Conservation (phyloP, 306 rosid species). For the Prunus padus region DNA sequence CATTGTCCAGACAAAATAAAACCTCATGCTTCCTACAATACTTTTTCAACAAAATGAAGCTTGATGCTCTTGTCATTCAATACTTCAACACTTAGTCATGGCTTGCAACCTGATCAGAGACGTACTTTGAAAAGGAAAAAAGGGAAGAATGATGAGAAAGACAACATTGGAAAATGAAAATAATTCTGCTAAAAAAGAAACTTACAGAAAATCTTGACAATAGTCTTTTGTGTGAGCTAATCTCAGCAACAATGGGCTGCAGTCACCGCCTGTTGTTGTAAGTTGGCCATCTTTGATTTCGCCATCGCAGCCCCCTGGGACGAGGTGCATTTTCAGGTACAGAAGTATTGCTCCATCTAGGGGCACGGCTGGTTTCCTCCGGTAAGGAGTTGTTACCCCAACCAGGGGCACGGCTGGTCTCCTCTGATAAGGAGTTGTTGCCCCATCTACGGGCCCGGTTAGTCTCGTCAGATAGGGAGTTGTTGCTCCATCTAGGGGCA, state of each 20-base stretch:
- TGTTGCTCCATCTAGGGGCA: slow-evolving; percentile 22
- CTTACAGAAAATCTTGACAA: not conserved
- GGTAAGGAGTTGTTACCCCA: slow-evolving; percentile 26
- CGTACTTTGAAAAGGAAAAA: not conserved
- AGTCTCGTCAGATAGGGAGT: not conserved
- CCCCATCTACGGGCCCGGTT: slow-evolving; percentile 14
- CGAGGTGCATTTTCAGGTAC: slow-evolving; percentile 27
- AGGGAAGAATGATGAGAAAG: not conserved
- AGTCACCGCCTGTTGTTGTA: slow-evolving; percentile 30
- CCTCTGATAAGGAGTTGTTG: slow-evolving; percentile 10
- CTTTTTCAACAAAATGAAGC: not conserved
- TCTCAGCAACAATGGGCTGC: slow-evolving; percentile 17
- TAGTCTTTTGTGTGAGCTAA: not conserved
- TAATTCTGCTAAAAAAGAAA: not conserved
- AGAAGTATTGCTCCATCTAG: slow-evolving; percentile 43
- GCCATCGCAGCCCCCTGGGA: slow-evolving; percentile 46
- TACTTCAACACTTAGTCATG: not conserved
- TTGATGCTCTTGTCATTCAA: not conserved
- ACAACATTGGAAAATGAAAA: not conserved
- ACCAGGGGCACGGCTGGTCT: not conserved
- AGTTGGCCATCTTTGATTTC: slow-evolving; percentile 55
- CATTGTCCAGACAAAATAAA: too few relatives aligned
- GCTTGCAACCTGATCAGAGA: not conserved
- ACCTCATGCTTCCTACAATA: too few relatives aligned
- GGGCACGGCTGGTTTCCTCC: slow-evolving; percentile 22